Percentiles rank a stretch among this genome's conserved stretches.
These are phyloP conservation scores for Leccinum uliginosum DNA, from an alignment of 768 basidiomycete species.

Conservation along the genomic window DNA sequence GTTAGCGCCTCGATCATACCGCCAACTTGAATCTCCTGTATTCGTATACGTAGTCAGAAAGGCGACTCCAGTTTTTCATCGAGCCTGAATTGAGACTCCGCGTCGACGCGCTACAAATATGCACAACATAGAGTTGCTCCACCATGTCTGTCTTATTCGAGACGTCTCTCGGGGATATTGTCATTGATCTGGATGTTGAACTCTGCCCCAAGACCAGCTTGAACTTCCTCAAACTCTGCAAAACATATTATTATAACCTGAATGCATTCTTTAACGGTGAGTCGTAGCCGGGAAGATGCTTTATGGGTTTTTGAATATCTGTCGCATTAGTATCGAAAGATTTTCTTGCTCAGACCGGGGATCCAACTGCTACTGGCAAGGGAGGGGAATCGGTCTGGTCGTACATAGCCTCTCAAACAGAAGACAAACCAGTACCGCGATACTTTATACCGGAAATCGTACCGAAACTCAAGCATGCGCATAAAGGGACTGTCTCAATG, in stretches of 20 bases:
- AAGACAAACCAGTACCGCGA: constrained; percentile 43
- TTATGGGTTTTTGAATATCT: not conserved
- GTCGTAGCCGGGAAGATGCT: constrained; percentile 25
- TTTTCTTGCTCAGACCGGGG: constrained; percentile 95
- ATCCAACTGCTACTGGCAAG: constrained; percentile 90
- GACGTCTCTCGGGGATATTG: constrained; percentile 94
- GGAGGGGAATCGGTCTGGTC: constrained; percentile 93
- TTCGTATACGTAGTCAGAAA: no score
- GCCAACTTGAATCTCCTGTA: no score
- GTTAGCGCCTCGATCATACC: no score
- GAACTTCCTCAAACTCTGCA: constrained; percentile 97
- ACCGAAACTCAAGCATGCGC: constrained; percentile 77
- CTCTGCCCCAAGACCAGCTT: constrained; percentile 86
- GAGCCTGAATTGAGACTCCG: not conserved
- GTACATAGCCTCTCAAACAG: constrained; percentile 49
- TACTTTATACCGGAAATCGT: constrained; percentile 86
- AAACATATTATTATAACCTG: constrained; percentile 94
- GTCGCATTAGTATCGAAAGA: constrained; percentile 79
- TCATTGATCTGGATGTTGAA: constrained; percentile 92
- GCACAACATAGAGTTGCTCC: not conserved
- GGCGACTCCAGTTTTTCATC: no score
- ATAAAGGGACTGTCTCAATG: constrained; percentile 93
- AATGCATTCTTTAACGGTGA: constrained; percentile 98
- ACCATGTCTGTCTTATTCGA: constrained; percentile 93
- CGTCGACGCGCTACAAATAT: not conserved